Evolutionary conservation across 352 stramenopile genomes (phyloP).

Genomic region (Aphanomyces euteiches): DNA sequence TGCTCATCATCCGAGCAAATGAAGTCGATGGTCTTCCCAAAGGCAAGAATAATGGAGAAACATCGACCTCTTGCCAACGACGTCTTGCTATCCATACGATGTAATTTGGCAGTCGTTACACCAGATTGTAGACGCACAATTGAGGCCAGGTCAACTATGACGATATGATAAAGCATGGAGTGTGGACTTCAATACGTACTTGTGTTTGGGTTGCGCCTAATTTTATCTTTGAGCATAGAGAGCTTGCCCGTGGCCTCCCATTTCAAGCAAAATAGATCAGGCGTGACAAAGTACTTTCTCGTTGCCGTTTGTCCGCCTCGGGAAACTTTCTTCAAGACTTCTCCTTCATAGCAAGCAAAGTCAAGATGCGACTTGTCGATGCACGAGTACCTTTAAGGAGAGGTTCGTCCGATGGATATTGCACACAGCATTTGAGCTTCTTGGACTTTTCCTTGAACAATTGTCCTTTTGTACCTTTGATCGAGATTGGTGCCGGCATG

Average conservation of each 20-base stretch:
- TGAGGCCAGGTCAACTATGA: constrained; percentile 19
- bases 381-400: constrained; percentile 3
- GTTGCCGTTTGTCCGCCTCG: constrained; percentile 2
- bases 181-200: constrained; percentile 7
- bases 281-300: constrained; percentile 13
- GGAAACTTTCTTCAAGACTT: constrained; percentile 9
- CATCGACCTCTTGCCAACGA: background rate
- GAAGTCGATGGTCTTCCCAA: constrained; percentile 27
- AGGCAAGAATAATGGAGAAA: constrained; percentile 21
- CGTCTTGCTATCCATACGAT: constrained; percentile 15
- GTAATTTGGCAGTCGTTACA: constrained; percentile 17
- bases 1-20: constrained; percentile 15
- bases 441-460: constrained; percentile 19
- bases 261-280: constrained; percentile 11
- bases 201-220: constrained; percentile 8
- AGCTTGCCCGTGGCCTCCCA: constrained; percentile 18
- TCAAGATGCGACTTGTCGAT: background rate
- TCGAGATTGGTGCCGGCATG: constrained; percentile 4
- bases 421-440: background rate
- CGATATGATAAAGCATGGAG: background rate
- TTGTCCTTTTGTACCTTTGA: background rate
- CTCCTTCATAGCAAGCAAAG: constrained; percentile 5
- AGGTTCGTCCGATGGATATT: constrained; percentile 10
- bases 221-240: constrained; percentile 18
- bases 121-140: constrained; percentile 11